Percentiles rank a stretch among this genome's conserved stretches.
These are phyloP conservation scores for Hemerocallis citrina DNA, from an alignment of 106 monocot genomes.

Conservation along the genomic window DNA sequence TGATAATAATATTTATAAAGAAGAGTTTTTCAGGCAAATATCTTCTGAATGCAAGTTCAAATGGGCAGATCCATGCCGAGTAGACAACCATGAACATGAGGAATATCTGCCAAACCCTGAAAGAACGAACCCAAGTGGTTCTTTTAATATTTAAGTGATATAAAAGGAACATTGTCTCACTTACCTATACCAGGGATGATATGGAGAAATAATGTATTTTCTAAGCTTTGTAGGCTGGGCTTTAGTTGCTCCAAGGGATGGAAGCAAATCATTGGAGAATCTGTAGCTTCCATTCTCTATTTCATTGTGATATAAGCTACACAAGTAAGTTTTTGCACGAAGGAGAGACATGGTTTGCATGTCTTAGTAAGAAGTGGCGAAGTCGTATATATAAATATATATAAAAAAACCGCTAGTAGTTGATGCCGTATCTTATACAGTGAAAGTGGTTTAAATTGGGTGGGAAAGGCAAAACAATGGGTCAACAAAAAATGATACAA, in stretches of 20 bases:
- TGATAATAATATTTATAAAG: conserved; percentile 31
- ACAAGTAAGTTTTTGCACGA: conserved; percentile 1
- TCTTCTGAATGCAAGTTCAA: conserved; percentile 50
- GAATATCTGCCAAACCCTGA: conserved; percentile 52
- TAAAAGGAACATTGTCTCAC: too few species aligned
- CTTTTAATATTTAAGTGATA: not conserved
- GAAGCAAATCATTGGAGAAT: conserved; percentile 26
- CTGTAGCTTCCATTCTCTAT: conserved; percentile 8
- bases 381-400: not conserved
- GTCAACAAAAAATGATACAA: too few species aligned
- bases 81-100: conserved; percentile 52
- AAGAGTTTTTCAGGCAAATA: conserved; percentile 26
- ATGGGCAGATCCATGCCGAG: conserved; percentile 60
- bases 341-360: not conserved
- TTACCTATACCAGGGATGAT: conserved; percentile 35
- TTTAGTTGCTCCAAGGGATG: conserved; percentile 28
- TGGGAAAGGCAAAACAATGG: too few species aligned
- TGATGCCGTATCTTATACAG: not conserved
- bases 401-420: not conserved
- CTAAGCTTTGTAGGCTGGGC: conserved; percentile 21
- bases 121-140: not conserved
- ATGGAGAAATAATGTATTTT: conserved; percentile 29
- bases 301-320: conserved; percentile 7
- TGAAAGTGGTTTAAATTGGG: not conserved
- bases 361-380: not conserved